phyloP scores from a whole-genome alignment of 345 rosid genomes.

The Eucalyptus sp. region DNA sequence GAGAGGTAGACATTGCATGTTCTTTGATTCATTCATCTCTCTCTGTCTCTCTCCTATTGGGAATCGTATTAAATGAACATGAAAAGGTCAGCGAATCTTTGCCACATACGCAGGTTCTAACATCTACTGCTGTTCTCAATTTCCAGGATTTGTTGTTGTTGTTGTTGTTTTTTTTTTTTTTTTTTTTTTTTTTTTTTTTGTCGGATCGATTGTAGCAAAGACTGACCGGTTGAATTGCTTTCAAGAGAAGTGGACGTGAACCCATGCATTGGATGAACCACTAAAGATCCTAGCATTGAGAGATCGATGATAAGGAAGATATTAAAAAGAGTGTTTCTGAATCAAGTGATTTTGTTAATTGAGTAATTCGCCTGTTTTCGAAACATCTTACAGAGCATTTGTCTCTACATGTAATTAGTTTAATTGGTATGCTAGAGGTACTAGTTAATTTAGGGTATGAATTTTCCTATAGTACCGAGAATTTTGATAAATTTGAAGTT shows the following conservation, averaged over 20 bases:
- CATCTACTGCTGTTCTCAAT: background rate
- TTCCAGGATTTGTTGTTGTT: background rate
- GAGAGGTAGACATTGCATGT: background rate
- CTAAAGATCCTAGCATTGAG: background rate
- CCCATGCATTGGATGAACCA: background rate
- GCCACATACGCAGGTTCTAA: background rate
- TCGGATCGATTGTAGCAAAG: background rate
- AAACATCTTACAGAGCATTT: background rate
- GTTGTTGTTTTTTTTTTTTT: too few species aligned
- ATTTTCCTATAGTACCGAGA: too few species aligned
- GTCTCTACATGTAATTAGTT: background rate
- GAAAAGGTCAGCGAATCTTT: accelerated
- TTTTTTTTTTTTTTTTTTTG: accelerated
- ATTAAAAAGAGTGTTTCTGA: background rate
- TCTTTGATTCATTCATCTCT: background rate
- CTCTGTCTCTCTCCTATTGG: background rate
- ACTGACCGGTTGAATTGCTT: background rate
- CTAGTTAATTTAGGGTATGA: background rate
- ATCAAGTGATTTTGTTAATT: too few species aligned
- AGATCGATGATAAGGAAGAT: background rate
- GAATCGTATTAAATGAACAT: background rate
- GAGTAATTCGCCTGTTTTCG: accelerated
- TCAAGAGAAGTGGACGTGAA: background rate
- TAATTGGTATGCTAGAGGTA: background rate
- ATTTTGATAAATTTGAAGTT: too few species aligned